phyloP scores from a whole-genome alignment of 495 filamentous ascomycete species.

The Achaetomiella virescens region DNA sequence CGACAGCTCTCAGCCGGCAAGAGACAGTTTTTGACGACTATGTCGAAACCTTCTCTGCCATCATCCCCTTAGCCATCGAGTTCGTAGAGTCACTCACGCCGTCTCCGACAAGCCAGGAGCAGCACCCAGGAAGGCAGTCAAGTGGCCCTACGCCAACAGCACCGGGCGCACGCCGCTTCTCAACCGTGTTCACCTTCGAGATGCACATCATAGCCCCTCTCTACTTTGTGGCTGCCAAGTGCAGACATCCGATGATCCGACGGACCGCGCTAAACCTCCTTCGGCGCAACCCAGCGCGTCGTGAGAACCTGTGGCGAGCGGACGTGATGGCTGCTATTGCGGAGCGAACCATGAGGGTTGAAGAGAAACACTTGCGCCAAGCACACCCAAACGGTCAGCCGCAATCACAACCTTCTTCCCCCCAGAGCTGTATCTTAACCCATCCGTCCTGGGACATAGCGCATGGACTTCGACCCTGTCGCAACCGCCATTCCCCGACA shows the following conservation, averaged over 20 bases:
- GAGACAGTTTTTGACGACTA: slow-evolving; percentile 37
- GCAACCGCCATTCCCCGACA: slow-evolving; percentile 5
- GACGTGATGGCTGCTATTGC: slow-evolving; percentile 33
- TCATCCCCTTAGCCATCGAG: slow-evolving; percentile 28
- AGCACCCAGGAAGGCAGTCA: background rate
- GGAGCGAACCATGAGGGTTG: slow-evolving; percentile 26
- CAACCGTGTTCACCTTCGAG: slow-evolving; percentile 43
- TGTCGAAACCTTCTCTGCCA: slow-evolving; percentile 32
- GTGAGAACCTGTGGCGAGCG: slow-evolving; percentile 38
- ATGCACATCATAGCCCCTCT: slow-evolving; percentile 45
- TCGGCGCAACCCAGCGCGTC: slow-evolving; percentile 26
- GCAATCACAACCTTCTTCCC: slow-evolving; percentile 12
- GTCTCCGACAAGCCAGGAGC: slow-evolving; percentile 1
- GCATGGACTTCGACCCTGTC: slow-evolving; percentile 13
- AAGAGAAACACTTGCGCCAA: slow-evolving; percentile 26
- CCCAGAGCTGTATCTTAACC: slow-evolving; percentile 4
- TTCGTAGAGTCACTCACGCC: slow-evolving; percentile 23
- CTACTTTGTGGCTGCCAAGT: slow-evolving; percentile 46
- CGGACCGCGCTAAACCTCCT: slow-evolving; percentile 37
- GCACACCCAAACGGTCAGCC: slow-evolving; percentile 1
- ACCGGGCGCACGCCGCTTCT: slow-evolving; percentile 19
- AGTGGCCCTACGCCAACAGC: background rate
- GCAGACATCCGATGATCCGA: slow-evolving; percentile 40
- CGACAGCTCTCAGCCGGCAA: slow-evolving; percentile 28
- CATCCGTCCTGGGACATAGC: slow-evolving; percentile 4